Conservation (phyloP, 352 stramenopile genomes). For the Pythium chondricola region DNA sequence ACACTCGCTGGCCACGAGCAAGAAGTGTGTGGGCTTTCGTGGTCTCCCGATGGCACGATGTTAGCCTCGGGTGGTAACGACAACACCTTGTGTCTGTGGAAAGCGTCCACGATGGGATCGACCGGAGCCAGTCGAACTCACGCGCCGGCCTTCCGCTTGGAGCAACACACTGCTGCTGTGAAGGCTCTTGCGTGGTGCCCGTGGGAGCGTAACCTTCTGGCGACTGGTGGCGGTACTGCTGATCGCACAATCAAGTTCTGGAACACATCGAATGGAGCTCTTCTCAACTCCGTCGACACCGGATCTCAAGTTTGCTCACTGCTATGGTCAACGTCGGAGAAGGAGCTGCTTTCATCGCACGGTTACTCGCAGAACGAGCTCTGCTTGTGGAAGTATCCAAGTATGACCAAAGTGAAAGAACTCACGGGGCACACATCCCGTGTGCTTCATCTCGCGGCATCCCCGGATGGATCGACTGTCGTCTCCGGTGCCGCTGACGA, state of each 20-base stretch:
- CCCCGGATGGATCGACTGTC: slow-evolving; percentile 95
- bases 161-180: slow-evolving; percentile 95
- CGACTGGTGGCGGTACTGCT: slow-evolving; percentile 95
- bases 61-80: slow-evolving; percentile 97
- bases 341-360: slow-evolving; percentile 96
- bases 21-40: slow-evolving; percentile 97
- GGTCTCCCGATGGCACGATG: slow-evolving; percentile 94
- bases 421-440: slow-evolving; percentile 96
- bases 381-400: slow-evolving; percentile 98
- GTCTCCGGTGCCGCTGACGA: slow-evolving; percentile 97
- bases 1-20: slow-evolving; percentile 93
- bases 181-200: slow-evolving; percentile 99
- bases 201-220: slow-evolving; percentile 96
- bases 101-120: slow-evolving; percentile 81
- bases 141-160: slow-evolving; percentile 78
- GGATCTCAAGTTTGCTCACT: slow-evolving; percentile 97
- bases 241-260: slow-evolving; percentile 99
- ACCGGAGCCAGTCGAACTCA: slow-evolving; percentile 47
- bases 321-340: slow-evolving; percentile 90
- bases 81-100: slow-evolving; percentile 95
- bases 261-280: slow-evolving; percentile 94
- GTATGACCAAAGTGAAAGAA: slow-evolving; percentile 97
- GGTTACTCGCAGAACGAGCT: slow-evolving; percentile 98
- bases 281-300: slow-evolving; percentile 96
- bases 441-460: slow-evolving; percentile 95